These are phyloP conservation scores for Globisporangium polare DNA, from an alignment of 352 stramenopile species.

Conservation along the genomic window DNA sequence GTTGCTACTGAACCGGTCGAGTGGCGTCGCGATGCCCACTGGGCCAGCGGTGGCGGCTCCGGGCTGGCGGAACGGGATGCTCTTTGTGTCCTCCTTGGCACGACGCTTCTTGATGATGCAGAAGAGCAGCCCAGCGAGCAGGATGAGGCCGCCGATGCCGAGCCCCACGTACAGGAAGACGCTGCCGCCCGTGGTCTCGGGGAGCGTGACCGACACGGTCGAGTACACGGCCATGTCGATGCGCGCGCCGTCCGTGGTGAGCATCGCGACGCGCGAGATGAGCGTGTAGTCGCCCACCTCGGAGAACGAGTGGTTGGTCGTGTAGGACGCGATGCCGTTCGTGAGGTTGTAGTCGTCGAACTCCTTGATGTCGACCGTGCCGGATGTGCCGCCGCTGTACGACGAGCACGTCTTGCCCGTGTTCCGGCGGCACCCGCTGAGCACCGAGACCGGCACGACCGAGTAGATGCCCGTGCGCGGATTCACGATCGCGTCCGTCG, in stretches of 20 bases:
- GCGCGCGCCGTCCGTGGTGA: constrained; percentile 63
- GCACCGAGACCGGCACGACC: constrained; percentile 65
- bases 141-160: constrained; percentile 57
- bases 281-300: constrained; percentile 61
- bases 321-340: constrained; percentile 44
- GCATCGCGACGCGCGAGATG: constrained; percentile 67
- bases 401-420: constrained; percentile 49
- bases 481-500: constrained; percentile 43
- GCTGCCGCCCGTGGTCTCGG: constrained; percentile 36
- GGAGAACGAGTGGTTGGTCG: constrained; percentile 49
- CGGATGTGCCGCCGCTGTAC: constrained; percentile 54
- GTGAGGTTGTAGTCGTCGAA: constrained; percentile 66
- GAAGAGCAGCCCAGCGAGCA: constrained; percentile 61
- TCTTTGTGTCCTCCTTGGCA: constrained; percentile 54
- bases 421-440: constrained; percentile 61
- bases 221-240: constrained; percentile 85
- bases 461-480: constrained; percentile 52
- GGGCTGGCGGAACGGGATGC: constrained; percentile 72
- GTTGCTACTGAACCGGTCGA: constrained; percentile 45
- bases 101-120: constrained; percentile 69
- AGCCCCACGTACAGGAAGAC: constrained; percentile 73
- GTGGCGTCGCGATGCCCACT: constrained; percentile 20
- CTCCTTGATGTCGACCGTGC: constrained; percentile 48
- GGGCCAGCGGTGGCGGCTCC: constrained; percentile 15
- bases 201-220: constrained; percentile 53